These are phyloP conservation scores for Graphiopsis chlorocephala DNA, from an alignment of 2,329 filamentous ascomycete genomes.

Conservation along the genomic window DNA sequence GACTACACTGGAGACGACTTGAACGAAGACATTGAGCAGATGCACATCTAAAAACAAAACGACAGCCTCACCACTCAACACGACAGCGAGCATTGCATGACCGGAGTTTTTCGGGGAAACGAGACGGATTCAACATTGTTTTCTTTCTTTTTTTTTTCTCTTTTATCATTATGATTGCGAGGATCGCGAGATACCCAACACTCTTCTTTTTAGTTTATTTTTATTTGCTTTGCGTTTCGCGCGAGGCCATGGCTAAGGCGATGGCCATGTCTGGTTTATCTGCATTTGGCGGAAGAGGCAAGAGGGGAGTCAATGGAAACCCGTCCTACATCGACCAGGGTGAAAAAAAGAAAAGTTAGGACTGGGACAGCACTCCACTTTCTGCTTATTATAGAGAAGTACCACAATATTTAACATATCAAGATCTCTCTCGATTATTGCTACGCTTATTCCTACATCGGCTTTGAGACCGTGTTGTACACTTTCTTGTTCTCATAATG, in stretches of 20 bases:
- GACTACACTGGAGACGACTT: conserved; percentile 48
- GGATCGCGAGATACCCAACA: conserved; percentile 14
- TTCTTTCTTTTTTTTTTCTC: not conserved
- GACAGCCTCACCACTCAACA: not conserved
- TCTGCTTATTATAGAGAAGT: not conserved
- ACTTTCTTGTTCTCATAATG: not conserved
- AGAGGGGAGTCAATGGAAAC: not conserved
- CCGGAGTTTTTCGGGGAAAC: not conserved
- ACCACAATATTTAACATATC: conserved; percentile 4
- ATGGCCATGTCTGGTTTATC: not conserved
- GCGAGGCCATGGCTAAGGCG: not conserved
- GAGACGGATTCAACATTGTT: not conserved
- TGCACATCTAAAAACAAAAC: conserved; percentile 1
- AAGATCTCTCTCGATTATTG: not conserved
- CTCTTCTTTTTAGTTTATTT: not conserved
- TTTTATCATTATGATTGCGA: conserved; percentile 1
- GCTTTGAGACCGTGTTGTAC: not conserved
- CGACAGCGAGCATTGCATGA: not conserved
- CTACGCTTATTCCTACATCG: not conserved
- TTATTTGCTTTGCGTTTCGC: not conserved
- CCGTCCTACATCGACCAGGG: not conserved
- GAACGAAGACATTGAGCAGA: conserved; percentile 40
- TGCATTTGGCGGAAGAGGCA: not conserved
- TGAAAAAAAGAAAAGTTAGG: conserved; percentile 6
- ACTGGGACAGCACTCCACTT: conserved; percentile 12